These are phyloP conservation scores for Solanum hybrid DNA, from an alignment of 305 asterid genomes.

Conservation along the genomic window DNA sequence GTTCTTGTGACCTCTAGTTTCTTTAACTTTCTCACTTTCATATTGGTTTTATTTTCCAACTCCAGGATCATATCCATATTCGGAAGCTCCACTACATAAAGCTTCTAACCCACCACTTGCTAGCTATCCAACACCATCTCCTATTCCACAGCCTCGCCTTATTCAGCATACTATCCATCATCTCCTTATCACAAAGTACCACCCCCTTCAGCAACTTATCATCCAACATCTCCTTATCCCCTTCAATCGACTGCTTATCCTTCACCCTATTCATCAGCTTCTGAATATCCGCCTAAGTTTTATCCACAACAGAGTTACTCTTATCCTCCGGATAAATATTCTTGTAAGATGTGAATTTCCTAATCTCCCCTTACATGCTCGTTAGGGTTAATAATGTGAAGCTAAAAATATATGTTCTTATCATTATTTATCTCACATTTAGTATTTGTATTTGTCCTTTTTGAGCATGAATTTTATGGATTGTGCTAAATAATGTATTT, in stretches of 20 bases:
- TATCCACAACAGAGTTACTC: slow-evolving; percentile 35
- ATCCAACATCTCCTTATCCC: slow-evolving; percentile 35
- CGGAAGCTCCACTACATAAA: slow-evolving; percentile 35
- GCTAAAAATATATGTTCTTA: too few species aligned
- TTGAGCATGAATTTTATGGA: too few species aligned
- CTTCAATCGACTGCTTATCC: slow-evolving; percentile 47
- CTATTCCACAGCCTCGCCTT: neutral
- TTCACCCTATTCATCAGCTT: slow-evolving; percentile 28
- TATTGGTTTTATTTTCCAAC: neutral
- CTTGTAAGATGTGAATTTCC: neutral
- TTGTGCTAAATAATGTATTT: too few species aligned
- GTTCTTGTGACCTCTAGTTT: too few species aligned
- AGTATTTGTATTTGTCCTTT: too few species aligned
- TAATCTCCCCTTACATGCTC: neutral
- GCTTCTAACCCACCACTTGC: slow-evolving; percentile 24
- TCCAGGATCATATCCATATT: slow-evolving; percentile 33
- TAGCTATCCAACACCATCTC: slow-evolving; percentile 17
- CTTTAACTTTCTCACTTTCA: too few species aligned
- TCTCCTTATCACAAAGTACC: slow-evolving; percentile 30
- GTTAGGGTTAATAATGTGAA: neutral
- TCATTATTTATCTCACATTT: too few species aligned
- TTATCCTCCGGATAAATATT: slow-evolving; percentile 52
- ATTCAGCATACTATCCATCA: slow-evolving; percentile 40
- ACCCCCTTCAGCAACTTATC: slow-evolving; percentile 42
- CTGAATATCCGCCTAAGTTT: slow-evolving; percentile 30